Evolutionary conservation across 805 yeast genomes (phyloP).

Genomic region (Metschnikowia colocasiae): DNA sequence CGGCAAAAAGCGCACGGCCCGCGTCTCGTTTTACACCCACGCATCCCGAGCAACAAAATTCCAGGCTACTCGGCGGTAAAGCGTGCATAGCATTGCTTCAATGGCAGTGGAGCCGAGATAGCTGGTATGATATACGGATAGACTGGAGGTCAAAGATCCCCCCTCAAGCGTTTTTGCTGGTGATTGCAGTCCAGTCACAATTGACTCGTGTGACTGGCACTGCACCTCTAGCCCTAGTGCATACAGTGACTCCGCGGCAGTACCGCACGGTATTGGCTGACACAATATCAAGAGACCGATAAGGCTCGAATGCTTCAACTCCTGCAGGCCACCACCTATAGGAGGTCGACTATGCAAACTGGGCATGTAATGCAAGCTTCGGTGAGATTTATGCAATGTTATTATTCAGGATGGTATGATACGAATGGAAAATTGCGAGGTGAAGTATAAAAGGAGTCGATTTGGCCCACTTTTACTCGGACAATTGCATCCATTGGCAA

Average conservation of each 20-base stretch:
- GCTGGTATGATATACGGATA: too few relatives aligned
- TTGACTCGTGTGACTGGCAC: neutral
- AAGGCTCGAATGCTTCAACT: neutral
- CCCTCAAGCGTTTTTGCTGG: neutral
- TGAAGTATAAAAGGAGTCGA: neutral
- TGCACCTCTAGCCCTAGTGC: neutral
- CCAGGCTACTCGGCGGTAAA: too few relatives aligned
- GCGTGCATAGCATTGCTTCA: too few relatives aligned
- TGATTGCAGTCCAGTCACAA: neutral
- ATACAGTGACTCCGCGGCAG: neutral
- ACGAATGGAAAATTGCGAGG: neutral
- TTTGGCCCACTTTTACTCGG: too few relatives aligned
- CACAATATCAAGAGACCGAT: neutral
- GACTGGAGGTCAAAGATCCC: too few relatives aligned
- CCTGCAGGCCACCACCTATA: neutral
- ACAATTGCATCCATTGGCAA: neutral
- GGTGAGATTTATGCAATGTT: neutral
- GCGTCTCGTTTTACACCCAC: neutral
- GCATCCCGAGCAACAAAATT: neutral
- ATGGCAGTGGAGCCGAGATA: too few relatives aligned
- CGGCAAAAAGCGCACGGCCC: neutral
- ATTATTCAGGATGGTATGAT: neutral
- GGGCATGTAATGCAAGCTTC: neutral
- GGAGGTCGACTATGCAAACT: neutral
- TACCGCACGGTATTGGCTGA: neutral